Percentiles rank a stretch among this genome's conserved stretches.
Evolutionary conservation across 2,329 filamentous ascomycete species (phyloP).

Genomic region (Aspergillus sp.): DNA sequence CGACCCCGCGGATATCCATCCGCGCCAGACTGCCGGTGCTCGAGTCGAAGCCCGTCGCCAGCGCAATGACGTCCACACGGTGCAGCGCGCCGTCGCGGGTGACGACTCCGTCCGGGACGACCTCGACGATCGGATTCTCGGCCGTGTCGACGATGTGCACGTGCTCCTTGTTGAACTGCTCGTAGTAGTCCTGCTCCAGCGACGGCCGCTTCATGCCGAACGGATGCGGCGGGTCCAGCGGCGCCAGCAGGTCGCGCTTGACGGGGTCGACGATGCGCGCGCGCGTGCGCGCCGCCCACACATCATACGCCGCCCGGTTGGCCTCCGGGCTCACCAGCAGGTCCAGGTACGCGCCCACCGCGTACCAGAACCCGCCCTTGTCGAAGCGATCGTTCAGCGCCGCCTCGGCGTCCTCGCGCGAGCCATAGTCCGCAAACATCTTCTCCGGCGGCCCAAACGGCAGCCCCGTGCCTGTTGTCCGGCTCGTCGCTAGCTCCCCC

Average conservation of each 20-base stretch:
- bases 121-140: conserved; percentile 30
- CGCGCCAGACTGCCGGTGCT: conserved; percentile 28
- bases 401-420: conserved; percentile 38
- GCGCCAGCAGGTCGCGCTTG: conserved; percentile 46
- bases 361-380: conserved; percentile 46
- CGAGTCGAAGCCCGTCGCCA: conserved; percentile 35
- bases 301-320: conserved; percentile 46
- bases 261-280: conserved; percentile 42
- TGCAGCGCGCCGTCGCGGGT: conserved; percentile 28
- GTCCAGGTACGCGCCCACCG: conserved; percentile 46
- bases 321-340: conserved; percentile 36
- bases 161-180: conserved; percentile 39
- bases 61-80: conserved; percentile 30
- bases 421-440: conserved; percentile 44
- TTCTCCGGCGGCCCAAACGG: conserved; percentile 47
- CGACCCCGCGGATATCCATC: conserved; percentile 23
- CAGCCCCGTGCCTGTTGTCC: conserved; percentile 49
- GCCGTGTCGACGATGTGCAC: conserved; percentile 41
- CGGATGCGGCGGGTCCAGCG: conserved; percentile 43
- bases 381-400: conserved; percentile 43
- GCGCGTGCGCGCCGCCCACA: conserved; percentile 47
- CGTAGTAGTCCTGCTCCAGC: conserved; percentile 44
- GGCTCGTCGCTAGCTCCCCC: no score
- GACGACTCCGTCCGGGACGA: conserved; percentile 33
- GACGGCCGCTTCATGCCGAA: conserved; percentile 46